Percentiles rank a stretch among this genome's conserved stretches.
Conservation (phyloP, 805 yeast genomes). For the Yarrowia sp. region DNA sequence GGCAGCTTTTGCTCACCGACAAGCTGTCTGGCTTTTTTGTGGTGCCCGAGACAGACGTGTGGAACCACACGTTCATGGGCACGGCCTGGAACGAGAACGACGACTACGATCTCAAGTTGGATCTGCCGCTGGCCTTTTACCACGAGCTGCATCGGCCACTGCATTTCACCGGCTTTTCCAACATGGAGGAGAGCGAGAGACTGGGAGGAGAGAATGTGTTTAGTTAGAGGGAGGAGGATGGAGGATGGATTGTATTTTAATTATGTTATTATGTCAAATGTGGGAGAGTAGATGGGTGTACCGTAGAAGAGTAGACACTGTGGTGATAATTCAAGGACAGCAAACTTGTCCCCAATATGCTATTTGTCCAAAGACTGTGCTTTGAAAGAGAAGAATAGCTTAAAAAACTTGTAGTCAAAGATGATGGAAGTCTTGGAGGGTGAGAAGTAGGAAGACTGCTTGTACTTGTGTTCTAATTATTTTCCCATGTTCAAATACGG, state of each 20-base stretch:
- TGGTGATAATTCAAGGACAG: too few relatives aligned
- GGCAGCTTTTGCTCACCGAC: constrained; percentile 78
- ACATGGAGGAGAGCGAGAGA: constrained; percentile 27
- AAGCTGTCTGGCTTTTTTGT: constrained; percentile 79
- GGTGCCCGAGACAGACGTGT: constrained; percentile 81
- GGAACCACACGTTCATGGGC: constrained; percentile 93
- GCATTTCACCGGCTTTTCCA: constrained; percentile 73
- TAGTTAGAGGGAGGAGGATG: constrained; percentile 1
- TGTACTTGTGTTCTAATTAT: too few relatives aligned
- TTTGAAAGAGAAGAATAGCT: too few relatives aligned
- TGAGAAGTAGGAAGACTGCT: too few relatives aligned
- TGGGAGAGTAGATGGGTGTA: neutral
- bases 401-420: too few relatives aligned
- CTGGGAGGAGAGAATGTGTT: constrained; percentile 21
- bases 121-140: constrained; percentile 81
- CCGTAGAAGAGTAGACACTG: too few relatives aligned
- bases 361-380: too few relatives aligned
- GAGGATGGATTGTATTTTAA: neutral
- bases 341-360: too few relatives aligned
- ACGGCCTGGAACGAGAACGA: constrained; percentile 76
- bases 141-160: constrained; percentile 86
- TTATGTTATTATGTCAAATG: neutral
- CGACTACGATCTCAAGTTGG: constrained; percentile 69
- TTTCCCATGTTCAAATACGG: too few relatives aligned
- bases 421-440: too few relatives aligned